These are phyloP conservation scores for Ceratobasidium sp. DNA, from an alignment of 1,284 basidiomycete species.

Conservation along the genomic window DNA sequence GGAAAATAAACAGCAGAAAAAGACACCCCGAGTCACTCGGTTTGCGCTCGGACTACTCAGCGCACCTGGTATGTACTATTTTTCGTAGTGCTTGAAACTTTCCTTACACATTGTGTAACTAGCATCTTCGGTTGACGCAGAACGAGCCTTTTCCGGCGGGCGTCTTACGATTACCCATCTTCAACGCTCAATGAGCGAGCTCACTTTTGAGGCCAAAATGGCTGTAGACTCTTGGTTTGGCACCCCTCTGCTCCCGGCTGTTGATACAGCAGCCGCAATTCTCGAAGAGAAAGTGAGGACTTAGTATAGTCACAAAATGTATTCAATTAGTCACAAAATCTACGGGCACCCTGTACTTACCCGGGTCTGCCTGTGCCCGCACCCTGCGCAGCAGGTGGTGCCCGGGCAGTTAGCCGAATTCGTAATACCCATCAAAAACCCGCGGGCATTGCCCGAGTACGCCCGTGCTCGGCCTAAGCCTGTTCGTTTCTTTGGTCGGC, in stretches of 20 bases:
- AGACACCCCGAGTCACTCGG: not conserved
- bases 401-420: slow-evolving; percentile 23
- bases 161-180: slow-evolving; percentile 14
- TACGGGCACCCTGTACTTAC: not conserved
- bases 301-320: no score
- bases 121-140: slow-evolving; percentile 23
- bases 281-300: not conserved
- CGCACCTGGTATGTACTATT: not conserved
- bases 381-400: not conserved
- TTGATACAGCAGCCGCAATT: not conserved
- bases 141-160: slow-evolving; percentile 20
- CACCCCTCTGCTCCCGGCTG: slow-evolving; percentile 6
- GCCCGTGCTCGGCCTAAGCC: slow-evolving; percentile 5
- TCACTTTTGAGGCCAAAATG: slow-evolving; percentile 19
- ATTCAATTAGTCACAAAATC: not conserved
- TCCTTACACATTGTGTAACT: not conserved
- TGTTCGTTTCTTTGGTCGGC: no score
- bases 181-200: slow-evolving; percentile 5
- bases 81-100: not conserved
- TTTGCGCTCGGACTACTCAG: slow-evolving; percentile 19
- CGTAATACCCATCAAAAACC: not conserved
- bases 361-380: not conserved
- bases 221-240: slow-evolving; percentile 8
- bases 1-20: not conserved
- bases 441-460: slow-evolving; percentile 5